phyloP scores from a whole-genome alignment of 2,329 filamentous ascomycete species.

The Chaetothyriales sp. region DNA sequence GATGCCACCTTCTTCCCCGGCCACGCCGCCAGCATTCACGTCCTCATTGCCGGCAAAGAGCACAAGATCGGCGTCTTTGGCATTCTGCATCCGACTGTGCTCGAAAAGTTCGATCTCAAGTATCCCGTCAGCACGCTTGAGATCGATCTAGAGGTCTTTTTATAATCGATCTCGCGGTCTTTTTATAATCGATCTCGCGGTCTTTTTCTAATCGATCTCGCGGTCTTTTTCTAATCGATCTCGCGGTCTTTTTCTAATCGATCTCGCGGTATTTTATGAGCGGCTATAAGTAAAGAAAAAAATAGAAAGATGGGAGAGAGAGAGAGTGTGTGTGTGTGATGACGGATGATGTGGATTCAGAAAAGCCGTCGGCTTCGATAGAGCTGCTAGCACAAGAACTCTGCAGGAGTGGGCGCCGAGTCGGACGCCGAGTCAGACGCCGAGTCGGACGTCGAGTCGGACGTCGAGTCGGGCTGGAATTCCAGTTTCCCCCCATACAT shows the following conservation, averaged over 20 bases:
- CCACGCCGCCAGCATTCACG: constrained; percentile 71
- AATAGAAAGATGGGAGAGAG: constrained; percentile 2
- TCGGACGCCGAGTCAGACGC: too few species aligned
- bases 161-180: too few species aligned
- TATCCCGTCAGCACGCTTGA: constrained; percentile 90
- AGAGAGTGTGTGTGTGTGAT: background rate
- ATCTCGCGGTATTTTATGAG: too few species aligned
- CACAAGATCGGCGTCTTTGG: constrained; percentile 77
- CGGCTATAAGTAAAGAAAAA: background rate
- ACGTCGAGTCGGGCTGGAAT: background rate
- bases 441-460: too few species aligned
- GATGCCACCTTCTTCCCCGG: constrained; percentile 86
- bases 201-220: too few species aligned
- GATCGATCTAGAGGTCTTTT: constrained; percentile 85
- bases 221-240: too few species aligned
- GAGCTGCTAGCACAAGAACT: too few species aligned
- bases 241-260: too few species aligned
- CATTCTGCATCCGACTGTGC: constrained; percentile 80
- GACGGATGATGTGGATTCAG: background rate
- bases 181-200: too few species aligned
- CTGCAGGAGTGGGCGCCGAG: too few species aligned
- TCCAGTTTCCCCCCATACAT: background rate
- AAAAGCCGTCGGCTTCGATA: background rate
- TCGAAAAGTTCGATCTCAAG: constrained; percentile 86
- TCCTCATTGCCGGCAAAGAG: constrained; percentile 61